Base-by-base conservation (phyloP, 2,329 filamentous ascomycete genomes). In the Sporothrix phasma region DNA sequence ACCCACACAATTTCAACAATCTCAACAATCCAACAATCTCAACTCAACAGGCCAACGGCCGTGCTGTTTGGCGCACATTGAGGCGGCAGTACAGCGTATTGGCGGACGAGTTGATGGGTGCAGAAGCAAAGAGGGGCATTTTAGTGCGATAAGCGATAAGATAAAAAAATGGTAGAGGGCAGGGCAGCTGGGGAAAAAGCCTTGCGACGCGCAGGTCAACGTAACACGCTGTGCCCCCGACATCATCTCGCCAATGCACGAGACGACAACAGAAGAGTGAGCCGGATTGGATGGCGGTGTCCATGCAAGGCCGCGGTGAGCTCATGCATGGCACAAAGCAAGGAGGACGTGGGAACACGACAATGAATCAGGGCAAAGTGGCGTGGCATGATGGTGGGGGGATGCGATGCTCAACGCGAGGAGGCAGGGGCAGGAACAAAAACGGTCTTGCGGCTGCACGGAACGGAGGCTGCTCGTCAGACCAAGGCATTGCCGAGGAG, bases 171-270 rank as follows among this genome's bases (percentile, higher is more conserved):
- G 24, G 26, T 31, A 60, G 62, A 59, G 56, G 59, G 34, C 1
- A 34, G 63, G 60, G 17, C 45, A 34, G 39, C 34, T 41, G 47
- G 46, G 41, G 47, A 66, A 69, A 69, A 67, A 68, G 65, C 64
- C 46, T 54, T 54, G 58, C 58, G 66, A 64, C 41, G n/a, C 51
- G 51, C 51, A 56, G 10, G 13, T 31, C 17, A 61, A 63, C 22
- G 43, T 37, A 24, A 13, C 24, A 43, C 17, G 63, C n/a, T 19
- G 17, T 29, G 46, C 5, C 24, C 22, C 17, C 4, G 15, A 8
- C n/a, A n/a, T n/a, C n/a, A 43, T 43, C n/a, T 6, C 26, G 29
- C 19, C 41, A 61, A 61, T 61, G 41, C 43, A 17, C 34, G 13
- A 46, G 26, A 24, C n/a, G 34, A 22, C 24, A 24, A 41, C 19